phyloP scores from a whole-genome alignment of 169 alveolate species.

The Eimeria tenella region DNA sequence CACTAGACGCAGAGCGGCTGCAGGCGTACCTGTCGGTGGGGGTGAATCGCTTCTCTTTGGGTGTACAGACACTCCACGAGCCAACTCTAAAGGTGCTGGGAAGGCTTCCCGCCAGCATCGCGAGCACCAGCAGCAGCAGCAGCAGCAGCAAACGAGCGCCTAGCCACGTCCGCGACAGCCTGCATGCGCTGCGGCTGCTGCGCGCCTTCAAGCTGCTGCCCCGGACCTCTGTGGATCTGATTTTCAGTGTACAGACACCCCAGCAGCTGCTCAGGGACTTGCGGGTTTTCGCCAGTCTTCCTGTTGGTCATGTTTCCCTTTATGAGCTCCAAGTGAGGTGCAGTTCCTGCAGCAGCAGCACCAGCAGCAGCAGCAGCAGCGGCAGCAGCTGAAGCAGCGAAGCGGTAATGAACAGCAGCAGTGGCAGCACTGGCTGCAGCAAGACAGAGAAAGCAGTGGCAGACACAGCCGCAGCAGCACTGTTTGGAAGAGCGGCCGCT shows the following conservation, averaged over 20 bases:
- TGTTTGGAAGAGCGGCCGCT: constrained; percentile 1
- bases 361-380: not conserved
- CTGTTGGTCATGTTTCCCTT: constrained; percentile 38
- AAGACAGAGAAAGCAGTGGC: constrained; percentile 9
- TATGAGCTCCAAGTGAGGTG: constrained; percentile 38
- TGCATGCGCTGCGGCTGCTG: constrained; percentile 48
- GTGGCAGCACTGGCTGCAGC: constrained; percentile 20
- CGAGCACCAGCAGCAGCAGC: constrained; percentile 26
- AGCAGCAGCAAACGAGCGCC: constrained; percentile 34
- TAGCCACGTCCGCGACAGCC: constrained; percentile 58
- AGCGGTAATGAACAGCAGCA: not conserved
- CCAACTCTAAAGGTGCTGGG: constrained; percentile 16
- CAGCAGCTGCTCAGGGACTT: constrained; percentile 57
- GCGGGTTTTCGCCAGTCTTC: constrained; percentile 1
- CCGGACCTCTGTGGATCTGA: constrained; percentile 22
- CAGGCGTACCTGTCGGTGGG: not conserved
- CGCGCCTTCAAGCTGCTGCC: constrained; percentile 3
- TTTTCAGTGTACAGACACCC: constrained; percentile 48
- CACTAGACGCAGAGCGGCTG: constrained; percentile 44
- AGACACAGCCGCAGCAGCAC: constrained; percentile 53
- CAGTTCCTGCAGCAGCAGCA: constrained; percentile 28
- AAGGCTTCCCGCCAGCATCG: constrained; percentile 19
- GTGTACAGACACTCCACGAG: constrained; percentile 54
- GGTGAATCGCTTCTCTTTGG: constrained; percentile 24
- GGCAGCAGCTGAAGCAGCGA: not conserved